A percentile compares a stretch with the other conserved stretches of the same genome.
Conservation (phyloP, 805 yeast species). For the Suhomyces vadensis region DNA sequence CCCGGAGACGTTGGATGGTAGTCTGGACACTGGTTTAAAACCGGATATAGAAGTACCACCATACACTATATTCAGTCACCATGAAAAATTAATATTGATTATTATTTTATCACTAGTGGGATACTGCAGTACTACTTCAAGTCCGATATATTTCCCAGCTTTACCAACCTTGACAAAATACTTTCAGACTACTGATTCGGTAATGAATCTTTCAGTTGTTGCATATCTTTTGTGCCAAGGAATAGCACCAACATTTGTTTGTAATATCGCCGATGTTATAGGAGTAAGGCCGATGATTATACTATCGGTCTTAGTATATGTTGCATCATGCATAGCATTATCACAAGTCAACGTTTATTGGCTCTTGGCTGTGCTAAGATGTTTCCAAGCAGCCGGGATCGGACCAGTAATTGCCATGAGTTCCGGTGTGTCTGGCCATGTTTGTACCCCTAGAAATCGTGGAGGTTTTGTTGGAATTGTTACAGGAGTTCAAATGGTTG, state of each 20-base stretch:
- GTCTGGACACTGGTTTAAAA: neutral
- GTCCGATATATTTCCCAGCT: slow-evolving; percentile 83
- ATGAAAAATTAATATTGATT: slow-evolving; percentile 44
- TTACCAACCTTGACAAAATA: slow-evolving; percentile 55
- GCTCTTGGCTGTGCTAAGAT: slow-evolving; percentile 61
- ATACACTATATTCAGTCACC: slow-evolving; percentile 45
- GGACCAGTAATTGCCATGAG: slow-evolving; percentile 74
- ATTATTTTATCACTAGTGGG: slow-evolving; percentile 48
- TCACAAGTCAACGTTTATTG: slow-evolving; percentile 61
- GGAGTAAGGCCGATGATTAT: slow-evolving; percentile 75
- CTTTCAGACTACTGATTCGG: slow-evolving; percentile 57
- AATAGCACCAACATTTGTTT: slow-evolving; percentile 66
- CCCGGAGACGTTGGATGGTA: no score
- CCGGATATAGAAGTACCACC: slow-evolving; percentile 4
- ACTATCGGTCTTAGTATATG: slow-evolving; percentile 52
- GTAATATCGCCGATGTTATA: slow-evolving; percentile 63
- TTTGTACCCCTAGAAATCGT: slow-evolving; percentile 63
- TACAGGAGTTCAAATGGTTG: slow-evolving; percentile 64
- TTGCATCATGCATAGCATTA: slow-evolving; percentile 65
- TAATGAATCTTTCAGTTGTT: slow-evolving; percentile 73
- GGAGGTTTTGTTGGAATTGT: slow-evolving; percentile 72
- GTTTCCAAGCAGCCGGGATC: slow-evolving; percentile 76
- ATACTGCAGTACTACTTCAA: slow-evolving; percentile 67
- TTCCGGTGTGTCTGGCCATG: slow-evolving; percentile 74
- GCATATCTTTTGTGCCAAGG: slow-evolving; percentile 79